A percentile compares a stretch with the other conserved stretches of the same genome.
Evolutionary conservation across 1,284 basidiomycete genomes (phyloP).

Genomic region (Leccinum solheimii): DNA sequence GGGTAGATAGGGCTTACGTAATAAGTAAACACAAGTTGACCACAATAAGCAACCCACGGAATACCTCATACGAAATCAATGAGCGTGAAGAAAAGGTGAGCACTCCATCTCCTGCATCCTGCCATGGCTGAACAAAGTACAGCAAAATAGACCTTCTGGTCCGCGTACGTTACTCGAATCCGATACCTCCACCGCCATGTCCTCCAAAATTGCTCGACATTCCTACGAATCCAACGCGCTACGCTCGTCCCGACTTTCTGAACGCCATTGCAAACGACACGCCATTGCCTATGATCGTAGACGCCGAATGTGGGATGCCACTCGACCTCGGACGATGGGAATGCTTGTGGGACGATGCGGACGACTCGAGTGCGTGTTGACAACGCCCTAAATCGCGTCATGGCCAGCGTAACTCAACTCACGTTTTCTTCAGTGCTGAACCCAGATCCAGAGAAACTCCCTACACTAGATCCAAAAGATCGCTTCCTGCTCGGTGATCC

Average conservation of each 20-base stretch:
- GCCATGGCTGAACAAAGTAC: constrained; percentile 10
- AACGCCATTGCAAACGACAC: constrained; percentile 77
- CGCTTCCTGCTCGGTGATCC: constrained; percentile 65
- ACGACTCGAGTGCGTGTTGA: constrained; percentile 59
- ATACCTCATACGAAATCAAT: constrained; percentile 16
- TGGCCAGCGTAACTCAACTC: constrained; percentile 1
- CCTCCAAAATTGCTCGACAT: constrained; percentile 91
- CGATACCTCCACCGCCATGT: constrained; percentile 90
- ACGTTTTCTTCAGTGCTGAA: constrained; percentile 53
- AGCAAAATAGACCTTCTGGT: constrained; percentile 87
- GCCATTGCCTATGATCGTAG: constrained; percentile 89
- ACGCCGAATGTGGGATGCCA: constrained; percentile 94
- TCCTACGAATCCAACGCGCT: constrained; percentile 81
- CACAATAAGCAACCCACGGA: constrained; percentile 9
- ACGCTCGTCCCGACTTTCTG: constrained; percentile 82
- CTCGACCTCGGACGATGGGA: constrained; percentile 83
- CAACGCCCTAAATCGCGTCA: not conserved
- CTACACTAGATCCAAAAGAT: constrained; percentile 71
- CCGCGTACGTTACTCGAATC: constrained; percentile 89
- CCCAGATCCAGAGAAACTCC: constrained; percentile 60
- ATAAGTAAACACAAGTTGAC: constrained; percentile 7
- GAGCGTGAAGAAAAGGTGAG: constrained; percentile 37
- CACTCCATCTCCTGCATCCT: not conserved
- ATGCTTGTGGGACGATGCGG: constrained; percentile 75
- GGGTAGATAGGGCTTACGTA: not conserved